These are phyloP conservation scores for Trichoderma lentiforme DNA, from an alignment of 2,329 filamentous ascomycete species.

Conservation along the genomic window DNA sequence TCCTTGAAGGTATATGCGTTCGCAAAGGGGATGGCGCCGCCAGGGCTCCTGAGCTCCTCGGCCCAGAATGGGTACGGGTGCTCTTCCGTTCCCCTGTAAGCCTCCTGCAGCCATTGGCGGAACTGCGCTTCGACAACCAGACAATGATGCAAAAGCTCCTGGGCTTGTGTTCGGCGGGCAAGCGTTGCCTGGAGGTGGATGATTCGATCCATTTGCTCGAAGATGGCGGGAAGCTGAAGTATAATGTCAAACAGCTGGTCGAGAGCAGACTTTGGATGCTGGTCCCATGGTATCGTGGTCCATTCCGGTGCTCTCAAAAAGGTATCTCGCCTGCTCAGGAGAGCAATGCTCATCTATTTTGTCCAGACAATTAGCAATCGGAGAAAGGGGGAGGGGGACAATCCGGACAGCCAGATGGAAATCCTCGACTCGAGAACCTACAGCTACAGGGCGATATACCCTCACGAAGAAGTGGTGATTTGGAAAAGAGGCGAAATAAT, in stretches of 20 bases:
- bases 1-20: conserved; percentile 46
- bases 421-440: conserved; percentile 33
- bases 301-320: conserved; percentile 53
- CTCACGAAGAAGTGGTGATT: conserved; percentile 57
- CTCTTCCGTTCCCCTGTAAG: conserved; percentile 28
- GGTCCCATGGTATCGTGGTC: conserved; percentile 50
- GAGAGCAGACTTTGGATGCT: conserved; percentile 48
- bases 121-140: conserved; percentile 47
- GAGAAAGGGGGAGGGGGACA: not conserved
- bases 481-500: conserved; percentile 49
- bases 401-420: not conserved
- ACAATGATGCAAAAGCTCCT: conserved; percentile 48
- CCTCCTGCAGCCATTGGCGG: conserved; percentile 43
- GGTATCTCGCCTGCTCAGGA: conserved; percentile 48
- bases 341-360: conserved; percentile 43
- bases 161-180: conserved; percentile 42
- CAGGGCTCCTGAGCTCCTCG: conserved; percentile 30
- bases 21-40: conserved; percentile 41
- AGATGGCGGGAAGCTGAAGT: conserved; percentile 45
- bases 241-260: conserved; percentile 53
- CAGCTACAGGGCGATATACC: conserved; percentile 51
- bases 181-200: conserved; percentile 38
- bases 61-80: conserved; percentile 41
- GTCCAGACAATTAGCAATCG: not conserved
- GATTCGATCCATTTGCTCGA: conserved; percentile 44